phyloP scores from a whole-genome alignment of 768 basidiomycete species.

The Crepidotus variabilis region DNA sequence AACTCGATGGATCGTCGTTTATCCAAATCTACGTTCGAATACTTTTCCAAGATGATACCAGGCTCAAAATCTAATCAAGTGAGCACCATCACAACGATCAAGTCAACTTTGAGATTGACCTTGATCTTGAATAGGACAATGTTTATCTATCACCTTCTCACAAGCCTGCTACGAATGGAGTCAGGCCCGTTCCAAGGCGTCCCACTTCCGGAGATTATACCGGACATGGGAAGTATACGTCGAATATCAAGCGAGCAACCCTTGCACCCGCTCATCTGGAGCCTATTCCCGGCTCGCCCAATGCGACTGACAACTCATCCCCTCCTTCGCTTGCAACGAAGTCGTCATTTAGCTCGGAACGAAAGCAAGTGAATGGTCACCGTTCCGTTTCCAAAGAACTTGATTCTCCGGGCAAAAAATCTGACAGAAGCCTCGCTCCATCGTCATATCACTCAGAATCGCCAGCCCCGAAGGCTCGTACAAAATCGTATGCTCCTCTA shows the following conservation, averaged over 20 bases:
- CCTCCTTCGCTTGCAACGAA: conserved; percentile 51
- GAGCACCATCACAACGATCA: neutral
- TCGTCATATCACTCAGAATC: conserved; percentile 32
- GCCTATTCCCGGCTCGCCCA: conserved; percentile 69
- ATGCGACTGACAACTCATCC: conserved; percentile 55
- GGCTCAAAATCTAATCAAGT: conserved; percentile 22
- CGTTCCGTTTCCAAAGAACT: conserved; percentile 26
- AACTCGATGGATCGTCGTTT: conserved; percentile 69
- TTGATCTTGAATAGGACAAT: conserved; percentile 1
- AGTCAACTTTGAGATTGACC: neutral
- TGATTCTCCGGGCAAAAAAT: conserved; percentile 29
- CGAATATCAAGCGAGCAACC: conserved; percentile 27
- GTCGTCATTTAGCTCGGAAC: conserved; percentile 19
- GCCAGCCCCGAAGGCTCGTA: conserved; percentile 44
- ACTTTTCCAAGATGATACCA: conserved; percentile 36
- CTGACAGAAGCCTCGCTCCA: conserved; percentile 15
- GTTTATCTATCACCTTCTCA: neutral
- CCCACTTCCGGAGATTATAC: conserved; percentile 26
- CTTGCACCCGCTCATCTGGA: conserved; percentile 43
- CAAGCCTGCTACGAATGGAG: conserved; percentile 1
- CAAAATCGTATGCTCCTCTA: conserved; percentile 52
- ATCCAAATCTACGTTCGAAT: conserved; percentile 49
- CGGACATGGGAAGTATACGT: conserved; percentile 17
- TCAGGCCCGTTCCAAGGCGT: conserved; percentile 21
- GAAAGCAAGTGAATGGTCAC: conserved; percentile 16